These are phyloP conservation scores for Galerina marginata DNA, from an alignment of 768 basidiomycete species.

Conservation along the genomic window DNA sequence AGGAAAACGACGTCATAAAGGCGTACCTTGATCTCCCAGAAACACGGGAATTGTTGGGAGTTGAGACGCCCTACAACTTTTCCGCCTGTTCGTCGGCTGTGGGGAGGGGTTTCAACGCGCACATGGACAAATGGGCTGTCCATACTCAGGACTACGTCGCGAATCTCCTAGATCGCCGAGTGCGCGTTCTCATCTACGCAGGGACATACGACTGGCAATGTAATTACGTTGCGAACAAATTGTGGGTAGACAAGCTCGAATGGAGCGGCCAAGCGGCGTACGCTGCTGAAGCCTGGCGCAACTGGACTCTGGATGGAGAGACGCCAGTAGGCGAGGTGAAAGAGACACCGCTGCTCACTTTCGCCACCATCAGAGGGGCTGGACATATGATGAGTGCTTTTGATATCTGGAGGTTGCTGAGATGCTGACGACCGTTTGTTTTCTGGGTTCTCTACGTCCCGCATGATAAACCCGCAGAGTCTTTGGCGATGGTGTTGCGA, in stretches of 20 bases:
- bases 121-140: slow-evolving; percentile 64
- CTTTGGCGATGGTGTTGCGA: slow-evolving; percentile 63
- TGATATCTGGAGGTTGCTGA: not conserved
- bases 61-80: slow-evolving; percentile 58
- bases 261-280: slow-evolving; percentile 72
- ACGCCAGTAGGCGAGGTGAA: slow-evolving; percentile 52
- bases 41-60: slow-evolving; percentile 58
- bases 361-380: slow-evolving; percentile 46
- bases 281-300: slow-evolving; percentile 48
- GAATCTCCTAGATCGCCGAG: slow-evolving; percentile 74
- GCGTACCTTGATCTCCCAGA: slow-evolving; percentile 62
- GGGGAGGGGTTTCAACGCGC: slow-evolving; percentile 51
- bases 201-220: slow-evolving; percentile 83
- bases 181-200: slow-evolving; percentile 75
- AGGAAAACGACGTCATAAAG: slow-evolving; percentile 43
- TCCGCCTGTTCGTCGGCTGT: slow-evolving; percentile 61
- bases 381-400: slow-evolving; percentile 61
- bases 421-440: slow-evolving; percentile 23
- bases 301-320: slow-evolving; percentile 60
- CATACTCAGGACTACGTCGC: slow-evolving; percentile 70
- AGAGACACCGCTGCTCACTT: slow-evolving; percentile 39
- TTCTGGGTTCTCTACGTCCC: slow-evolving; percentile 51
- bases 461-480: slow-evolving; percentile 70
- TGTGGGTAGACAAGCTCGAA: slow-evolving; percentile 75
- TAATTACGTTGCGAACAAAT: slow-evolving; percentile 78